Evolutionary conservation across 352 stramenopile genomes (phyloP).

Genomic region (Pythium aphanidermatum): DNA sequence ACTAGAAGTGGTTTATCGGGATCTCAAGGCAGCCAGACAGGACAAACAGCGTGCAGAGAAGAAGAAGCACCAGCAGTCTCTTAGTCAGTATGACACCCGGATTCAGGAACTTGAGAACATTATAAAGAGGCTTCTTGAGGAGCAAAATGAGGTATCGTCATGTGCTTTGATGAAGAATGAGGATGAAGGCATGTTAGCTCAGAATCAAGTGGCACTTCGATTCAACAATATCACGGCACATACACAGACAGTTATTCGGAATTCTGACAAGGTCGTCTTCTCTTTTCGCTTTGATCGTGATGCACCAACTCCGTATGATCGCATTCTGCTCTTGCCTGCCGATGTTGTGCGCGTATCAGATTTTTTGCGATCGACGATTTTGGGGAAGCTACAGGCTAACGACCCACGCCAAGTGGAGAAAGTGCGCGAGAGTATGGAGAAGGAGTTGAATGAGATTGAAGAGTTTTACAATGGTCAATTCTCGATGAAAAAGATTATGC

Average conservation of each 20-base stretch:
- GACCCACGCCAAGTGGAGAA: constrained; percentile 25
- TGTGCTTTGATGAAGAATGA: no score
- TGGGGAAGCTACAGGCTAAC: constrained; percentile 44
- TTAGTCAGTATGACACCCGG: no score
- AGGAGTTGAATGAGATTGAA: constrained; percentile 30
- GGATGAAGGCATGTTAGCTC: background rate
- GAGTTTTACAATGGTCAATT: constrained; percentile 27
- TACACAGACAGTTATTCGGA: constrained; percentile 6
- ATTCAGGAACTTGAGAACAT: constrained; percentile 17
- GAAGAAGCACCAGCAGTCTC: constrained; percentile 20
- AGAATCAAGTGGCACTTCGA: background rate
- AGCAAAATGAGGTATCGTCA: constrained; percentile 3
- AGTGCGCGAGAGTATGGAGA: constrained; percentile 25
- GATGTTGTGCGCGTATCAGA: constrained; percentile 42
- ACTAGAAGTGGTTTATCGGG: constrained; percentile 23
- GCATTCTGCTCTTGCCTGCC: constrained; percentile 38
- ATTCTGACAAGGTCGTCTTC: constrained; percentile 21
- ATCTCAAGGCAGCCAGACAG: constrained; percentile 12
- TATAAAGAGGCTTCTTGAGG: constrained; percentile 13
- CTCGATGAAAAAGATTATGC: constrained; percentile 15
- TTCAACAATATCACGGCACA: background rate
- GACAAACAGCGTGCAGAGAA: constrained; percentile 1
- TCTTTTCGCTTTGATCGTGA: constrained; percentile 29
- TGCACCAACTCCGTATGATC: constrained; percentile 17
- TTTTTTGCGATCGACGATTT: constrained; percentile 35